Evolutionary conservation across 2,329 filamentous ascomycete genomes (phyloP), one percentile per base, ranked within the genome.

Genomic region (Colletotrichum musae): DNA sequence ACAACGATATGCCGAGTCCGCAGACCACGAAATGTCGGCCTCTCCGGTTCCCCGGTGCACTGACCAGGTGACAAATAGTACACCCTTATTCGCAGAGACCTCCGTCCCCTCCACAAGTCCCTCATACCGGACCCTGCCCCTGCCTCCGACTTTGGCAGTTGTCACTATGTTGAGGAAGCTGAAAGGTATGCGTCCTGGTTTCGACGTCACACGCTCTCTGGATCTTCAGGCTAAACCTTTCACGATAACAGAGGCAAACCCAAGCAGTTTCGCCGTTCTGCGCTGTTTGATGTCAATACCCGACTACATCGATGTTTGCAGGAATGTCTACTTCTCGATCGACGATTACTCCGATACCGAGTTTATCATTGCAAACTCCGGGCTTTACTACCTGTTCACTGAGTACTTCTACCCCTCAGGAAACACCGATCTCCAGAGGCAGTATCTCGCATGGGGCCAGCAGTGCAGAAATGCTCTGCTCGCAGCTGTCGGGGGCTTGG

Each of bases 221-320:
- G n/a, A n/a, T 36, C 10, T 36, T 10, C 32, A 10, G 5, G 10
- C 9, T 36, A 36, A n/a, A n/a, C n/a, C n/a, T n/a, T n/a, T n/a
- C n/a, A 10, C 2, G 7, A 36, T 36, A 7, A 36, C 26, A 64
- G 60, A 58, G 9, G 39, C n/a, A n/a, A n/a, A n/a, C n/a, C 52
- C 60, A 1, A 41, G 28, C 10, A 64, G 52, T 32, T 64, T 64
- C 6, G 32, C 18, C 16, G 45, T 64, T 2, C 18, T 65, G 12
- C 56, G 63, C 4, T 65, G 36, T 28, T 53, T 65, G 6, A 45
- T 59, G 36, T 36, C 56, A 5, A 74, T 87, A 18, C 80, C 82
- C 6, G 81, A 85, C 62, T 88, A 88, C 68, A 80, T 81, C 5
- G 82, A 83, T 52, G 78, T 84, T 3, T 88, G 86, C 70, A 83